Base-by-base conservation (phyloP, 768 basidiomycete genomes). In the Macrolepiota albuminosa region DNA sequence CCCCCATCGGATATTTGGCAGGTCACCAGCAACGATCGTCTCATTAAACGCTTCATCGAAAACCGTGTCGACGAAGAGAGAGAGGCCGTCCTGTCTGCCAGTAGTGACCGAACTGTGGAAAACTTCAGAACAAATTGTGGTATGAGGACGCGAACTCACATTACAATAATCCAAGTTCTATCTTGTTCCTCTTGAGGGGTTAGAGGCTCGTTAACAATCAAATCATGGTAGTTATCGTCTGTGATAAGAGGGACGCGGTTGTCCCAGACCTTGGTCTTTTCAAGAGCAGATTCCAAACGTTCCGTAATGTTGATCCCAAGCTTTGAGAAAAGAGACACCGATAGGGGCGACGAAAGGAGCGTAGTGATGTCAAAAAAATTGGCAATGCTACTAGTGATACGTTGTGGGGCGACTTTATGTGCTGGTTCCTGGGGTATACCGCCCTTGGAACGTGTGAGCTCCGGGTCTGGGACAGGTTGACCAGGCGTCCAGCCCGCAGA, bases 401-500 rank as follows among this genome's bases (percentile, higher is more conserved):
- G 57, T 47, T 63, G 50, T 14, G 66, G 66, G 33, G 73, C 61
- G 36, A 63, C 63, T 46, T 67, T 64, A 24, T 26, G 29, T 14
- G 37, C 31, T 21, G 49, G 33, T 37, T 72, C 54, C 14, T 69
- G 37, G 34, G 73, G 64, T 49, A 70, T 61, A 21, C 65, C 37
- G 3, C 64, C 53, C 8, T 56, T 48, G 13, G 67, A 62, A 18
- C 66, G 69, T 6, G 69, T 55, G 40, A 48, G 61, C n/a, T 67
- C 64, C 6, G 65, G 61, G 31, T 69, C 64, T 5, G 74, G 69
- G 3, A 76, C 76, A 0, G 83, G 75, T 68, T 92, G 86, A 33
- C 89, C 91, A 3, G 91, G 91, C 33, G 75, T 68, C 91, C 91
- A 93, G n/a, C 91, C 92, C 36, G 76, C 76, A 4, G 90, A 91